Evolutionary conservation across 2,329 filamentous ascomycete species (phyloP).

Genomic region (Alternaria solani): DNA sequence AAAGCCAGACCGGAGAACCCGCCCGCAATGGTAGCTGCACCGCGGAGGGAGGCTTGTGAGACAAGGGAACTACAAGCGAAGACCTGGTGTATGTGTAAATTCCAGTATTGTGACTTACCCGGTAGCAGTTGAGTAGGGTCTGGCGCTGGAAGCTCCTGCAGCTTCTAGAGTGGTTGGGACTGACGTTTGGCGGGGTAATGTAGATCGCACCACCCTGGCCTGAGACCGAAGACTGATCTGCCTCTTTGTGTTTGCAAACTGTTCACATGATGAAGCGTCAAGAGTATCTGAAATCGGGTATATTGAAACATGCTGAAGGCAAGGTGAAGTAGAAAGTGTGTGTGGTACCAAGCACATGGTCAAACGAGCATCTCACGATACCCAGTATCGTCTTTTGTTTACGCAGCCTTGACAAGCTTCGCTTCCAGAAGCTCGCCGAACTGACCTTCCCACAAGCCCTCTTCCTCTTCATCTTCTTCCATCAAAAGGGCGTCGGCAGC

Average conservation of each 20-base stretch:
- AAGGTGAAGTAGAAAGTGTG: neutral
- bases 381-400: neutral
- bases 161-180: slow-evolving; percentile 16
- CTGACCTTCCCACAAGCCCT: slow-evolving; percentile 34
- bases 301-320: slow-evolving; percentile 9
- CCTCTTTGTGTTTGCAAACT: neutral
- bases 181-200: slow-evolving; percentile 33
- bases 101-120: neutral
- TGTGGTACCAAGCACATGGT: neutral
- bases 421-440: slow-evolving; percentile 41
- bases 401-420: slow-evolving; percentile 39
- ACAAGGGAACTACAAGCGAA: neutral
- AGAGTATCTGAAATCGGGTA: neutral
- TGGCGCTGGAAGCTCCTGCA: slow-evolving; percentile 3
- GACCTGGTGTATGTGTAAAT: neutral
- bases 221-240: neutral
- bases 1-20: slow-evolving; percentile 12
- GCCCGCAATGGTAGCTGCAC: slow-evolving; percentile 7
- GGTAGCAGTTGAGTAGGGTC: neutral
- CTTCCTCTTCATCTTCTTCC: slow-evolving; percentile 38
- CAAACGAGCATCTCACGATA: neutral
- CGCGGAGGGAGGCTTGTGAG: neutral
- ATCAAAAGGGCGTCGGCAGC: slow-evolving; percentile 59
- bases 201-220: slow-evolving; percentile 5
- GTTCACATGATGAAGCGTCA: neutral